Percentiles rank a stretch among this genome's conserved stretches.
Conservation (phyloP, 768 basidiomycete genomes). For the Sporobolomyces phaffii region DNA sequence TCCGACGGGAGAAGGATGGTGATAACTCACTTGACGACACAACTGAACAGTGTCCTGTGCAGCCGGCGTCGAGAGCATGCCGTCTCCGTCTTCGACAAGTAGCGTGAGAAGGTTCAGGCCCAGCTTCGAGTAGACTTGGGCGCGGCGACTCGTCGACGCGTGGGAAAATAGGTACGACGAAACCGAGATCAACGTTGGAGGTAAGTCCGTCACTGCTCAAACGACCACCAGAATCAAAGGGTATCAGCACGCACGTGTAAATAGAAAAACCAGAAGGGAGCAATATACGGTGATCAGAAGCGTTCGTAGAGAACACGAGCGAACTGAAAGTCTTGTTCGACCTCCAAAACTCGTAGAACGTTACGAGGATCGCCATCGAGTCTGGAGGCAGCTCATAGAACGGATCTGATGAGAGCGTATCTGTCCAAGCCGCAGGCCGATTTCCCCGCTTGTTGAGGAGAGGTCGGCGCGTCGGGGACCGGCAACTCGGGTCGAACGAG, state of each 20-base stretch:
- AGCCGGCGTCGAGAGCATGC: background rate
- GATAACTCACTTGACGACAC: slow-evolving; percentile 31
- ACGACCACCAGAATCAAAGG: background rate
- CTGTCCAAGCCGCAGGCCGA: too few species aligned
- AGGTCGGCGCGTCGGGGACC: background rate
- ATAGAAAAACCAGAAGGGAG: too few species aligned
- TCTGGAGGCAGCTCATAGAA: slow-evolving; percentile 30
- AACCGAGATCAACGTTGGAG: slow-evolving; percentile 33
- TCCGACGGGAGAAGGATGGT: too few species aligned
- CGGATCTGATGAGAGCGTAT: too few species aligned
- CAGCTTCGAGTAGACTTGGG: slow-evolving; percentile 23
- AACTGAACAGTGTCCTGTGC: background rate
- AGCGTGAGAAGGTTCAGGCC: slow-evolving; percentile 23
- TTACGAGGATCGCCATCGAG: slow-evolving; percentile 24
- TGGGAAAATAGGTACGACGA: slow-evolving; percentile 36
- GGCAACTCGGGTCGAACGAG: background rate
- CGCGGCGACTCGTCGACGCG: slow-evolving; percentile 16
- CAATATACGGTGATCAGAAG: too few species aligned
- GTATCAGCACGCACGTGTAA: too few species aligned
- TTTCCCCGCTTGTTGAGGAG: background rate
- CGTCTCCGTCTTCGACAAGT: slow-evolving; percentile 34
- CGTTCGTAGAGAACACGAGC: slow-evolving; percentile 16
- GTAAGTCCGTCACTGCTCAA: slow-evolving; percentile 1
- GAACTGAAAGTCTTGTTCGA: slow-evolving; percentile 38
- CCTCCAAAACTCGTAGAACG: slow-evolving; percentile 39